Evolutionary conservation across 2,329 filamentous ascomycete species (phyloP), one percentile per base, ranked within the genome.

Genomic region (Claviceps pazoutovae): DNA sequence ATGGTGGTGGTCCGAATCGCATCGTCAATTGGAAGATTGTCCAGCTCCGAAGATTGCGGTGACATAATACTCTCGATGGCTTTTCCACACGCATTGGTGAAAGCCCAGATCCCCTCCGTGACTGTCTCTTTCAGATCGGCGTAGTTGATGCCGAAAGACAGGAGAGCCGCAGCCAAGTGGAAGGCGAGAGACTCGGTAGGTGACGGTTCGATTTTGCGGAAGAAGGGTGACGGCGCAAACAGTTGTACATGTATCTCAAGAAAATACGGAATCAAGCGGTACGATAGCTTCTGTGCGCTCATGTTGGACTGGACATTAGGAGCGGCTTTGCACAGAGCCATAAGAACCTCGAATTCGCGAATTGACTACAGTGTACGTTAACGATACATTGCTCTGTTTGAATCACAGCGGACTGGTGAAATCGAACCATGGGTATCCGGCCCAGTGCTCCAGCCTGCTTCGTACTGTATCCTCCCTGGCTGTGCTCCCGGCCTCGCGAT

Each of bases 271-370:
- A 83, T 78, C 42, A 98, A 72, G 59, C 95, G 89, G 37, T 76
- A 74, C n/a, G 83, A 79, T 41, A 98, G 79, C 60, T 82, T 84
- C 60, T 86, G 80, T 30, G 89, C 90, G 62, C 86, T 84, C 55
- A 87, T 80, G 43, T 72, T 67, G 46, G 80, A 82, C 50, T 82
- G 76, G 26, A 97, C 75, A 23, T 81, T 77, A 4, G 88, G 84
- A 3, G 90, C 88, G 50, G 91, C 88, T 69, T 90, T 91, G 73
- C 91, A 97, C 26, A 98, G 75, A 44, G 93, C 88, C 26, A 97
- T 71, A 26, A 98, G 76, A 50, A 95, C 86, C 66, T 98, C 91
- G 59, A 95, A 84, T 73, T 98, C 94, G 61, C 87, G 83, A 51
- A 90, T 81, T 50, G 83, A 87, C 88, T 94, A 64, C 21, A 42